These are phyloP conservation scores for Colletotrichum abscissum DNA, from an alignment of 2,329 filamentous ascomycete species.

Conservation along the genomic window DNA sequence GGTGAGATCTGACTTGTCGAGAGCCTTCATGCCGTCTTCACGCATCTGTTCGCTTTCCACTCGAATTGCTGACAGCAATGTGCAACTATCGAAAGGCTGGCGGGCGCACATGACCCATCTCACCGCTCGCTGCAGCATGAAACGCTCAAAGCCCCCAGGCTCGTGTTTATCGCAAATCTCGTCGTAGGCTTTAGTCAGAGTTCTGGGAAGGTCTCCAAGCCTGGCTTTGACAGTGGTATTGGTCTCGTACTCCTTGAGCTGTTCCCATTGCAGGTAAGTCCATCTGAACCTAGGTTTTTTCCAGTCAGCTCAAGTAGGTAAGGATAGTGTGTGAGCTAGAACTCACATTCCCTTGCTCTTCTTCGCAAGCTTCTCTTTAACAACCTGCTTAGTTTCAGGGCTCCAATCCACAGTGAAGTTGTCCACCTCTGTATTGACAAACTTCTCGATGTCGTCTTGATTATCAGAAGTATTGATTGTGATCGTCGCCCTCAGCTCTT, in stretches of 20 bases:
- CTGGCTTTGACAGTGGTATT: background rate
- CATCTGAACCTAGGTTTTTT: background rate
- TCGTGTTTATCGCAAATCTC: background rate
- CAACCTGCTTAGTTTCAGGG: background rate
- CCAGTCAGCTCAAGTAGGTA: background rate
- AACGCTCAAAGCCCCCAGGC: background rate
- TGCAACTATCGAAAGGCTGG: background rate
- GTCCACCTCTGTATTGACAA: background rate
- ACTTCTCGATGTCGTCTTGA: background rate
- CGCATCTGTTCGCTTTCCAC: background rate
- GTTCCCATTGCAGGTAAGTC: background rate
- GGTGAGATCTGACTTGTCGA: background rate
- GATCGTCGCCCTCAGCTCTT: background rate
- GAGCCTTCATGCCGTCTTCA: background rate
- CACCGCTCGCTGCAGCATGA: background rate
- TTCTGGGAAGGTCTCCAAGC: background rate
- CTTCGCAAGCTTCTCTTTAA: background rate
- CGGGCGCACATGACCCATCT: background rate
- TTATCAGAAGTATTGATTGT: background rate
- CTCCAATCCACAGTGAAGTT: background rate
- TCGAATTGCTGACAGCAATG: background rate
- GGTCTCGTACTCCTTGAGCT: background rate
- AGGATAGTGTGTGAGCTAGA: background rate
- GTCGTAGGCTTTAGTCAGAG: background rate
- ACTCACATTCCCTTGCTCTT: background rate